Base-by-base conservation (phyloP, 441 rosid species). In the Eutrema salsugineum region DNA sequence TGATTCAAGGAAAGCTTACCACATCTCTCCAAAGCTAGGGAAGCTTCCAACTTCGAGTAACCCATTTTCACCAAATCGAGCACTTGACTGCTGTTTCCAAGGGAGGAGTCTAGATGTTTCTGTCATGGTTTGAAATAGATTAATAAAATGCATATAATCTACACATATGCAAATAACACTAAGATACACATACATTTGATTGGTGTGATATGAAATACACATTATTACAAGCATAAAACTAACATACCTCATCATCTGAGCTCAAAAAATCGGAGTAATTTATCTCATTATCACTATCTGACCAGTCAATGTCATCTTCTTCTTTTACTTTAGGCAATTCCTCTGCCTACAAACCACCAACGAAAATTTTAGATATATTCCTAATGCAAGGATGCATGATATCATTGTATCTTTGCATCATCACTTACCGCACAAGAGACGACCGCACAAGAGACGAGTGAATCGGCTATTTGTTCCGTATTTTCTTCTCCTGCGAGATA, bases 21-120 rank as follows among this genome's bases (percentile, higher is more conserved):
- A 30, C 98, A 92, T 90, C 97, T 88, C 83, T 89, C 86, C 65
- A 90, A 32, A 70, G 99, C 98, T 62, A 82, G 68, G 72, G 88
- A 78, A 69, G 86, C 98, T 77, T 92, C 99, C 4, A 76, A 81
- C 66, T 42, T 56, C 5, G 83, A 40, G 79, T 88, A 95, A 14
- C 99, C 98, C 99, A 94, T 92, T 50, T 60, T 81, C 16, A 64
- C 76, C 69, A 94, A 79, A 71, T 69, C 79, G 43, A 59, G 15
- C 60, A 89, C 66, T 53, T 5, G 30, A 28, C 63, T 83, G 36
- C 48, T 46, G 22, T 83, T 81, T 66, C 77, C 79, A 28, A 61
- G 85, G 28, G 83, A 53, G 38, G 70, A 48, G 36, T 35, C 8
- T 70, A 44, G 14, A 38, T 30, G 62, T 5, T 56, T 63, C 75